phyloP scores from a whole-genome alignment of 345 rosid species.

The Mangifera indica region DNA sequence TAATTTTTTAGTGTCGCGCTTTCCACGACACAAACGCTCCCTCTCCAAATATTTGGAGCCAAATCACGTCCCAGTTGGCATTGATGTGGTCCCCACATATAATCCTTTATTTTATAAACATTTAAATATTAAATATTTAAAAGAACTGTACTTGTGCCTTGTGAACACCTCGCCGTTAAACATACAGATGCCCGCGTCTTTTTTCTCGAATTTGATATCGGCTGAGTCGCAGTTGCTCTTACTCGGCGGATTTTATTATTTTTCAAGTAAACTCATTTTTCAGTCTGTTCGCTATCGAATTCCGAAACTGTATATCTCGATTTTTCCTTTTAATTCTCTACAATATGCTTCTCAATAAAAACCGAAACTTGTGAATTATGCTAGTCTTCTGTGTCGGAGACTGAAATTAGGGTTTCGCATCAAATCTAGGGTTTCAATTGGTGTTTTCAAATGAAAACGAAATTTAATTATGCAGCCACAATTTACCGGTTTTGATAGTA shows the following conservation, averaged over 20 bases:
- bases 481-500: conserved; percentile 14
- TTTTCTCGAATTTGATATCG: neutral
- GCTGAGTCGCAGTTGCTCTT: neutral
- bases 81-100: conserved; percentile 2
- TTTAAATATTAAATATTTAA: neutral
- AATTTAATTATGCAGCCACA: conserved; percentile 4
- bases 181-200: conserved; percentile 2
- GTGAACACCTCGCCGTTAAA: neutral
- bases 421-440: conserved; percentile 22
- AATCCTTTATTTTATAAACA: too few relatives aligned
- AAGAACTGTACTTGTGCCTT: conserved; percentile 1
- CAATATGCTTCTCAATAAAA: neutral
- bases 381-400: neutral
- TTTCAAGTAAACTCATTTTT: neutral
- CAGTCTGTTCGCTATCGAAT: conserved; percentile 6
- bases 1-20: conserved; percentile 20
- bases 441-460: conserved; percentile 16
- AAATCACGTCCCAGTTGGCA: conserved; percentile 25
- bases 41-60: conserved; percentile 40
- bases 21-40: conserved; percentile 11
- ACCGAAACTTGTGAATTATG: conserved; percentile 19
- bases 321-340: neutral
- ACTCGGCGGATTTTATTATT: neutral
- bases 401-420: conserved; percentile 18
- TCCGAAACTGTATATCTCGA: conserved; percentile 5